These are phyloP conservation scores for Zygosaccharomyces pseudorouxii DNA, from an alignment of 805 yeast genomes.

Conservation along the genomic window DNA sequence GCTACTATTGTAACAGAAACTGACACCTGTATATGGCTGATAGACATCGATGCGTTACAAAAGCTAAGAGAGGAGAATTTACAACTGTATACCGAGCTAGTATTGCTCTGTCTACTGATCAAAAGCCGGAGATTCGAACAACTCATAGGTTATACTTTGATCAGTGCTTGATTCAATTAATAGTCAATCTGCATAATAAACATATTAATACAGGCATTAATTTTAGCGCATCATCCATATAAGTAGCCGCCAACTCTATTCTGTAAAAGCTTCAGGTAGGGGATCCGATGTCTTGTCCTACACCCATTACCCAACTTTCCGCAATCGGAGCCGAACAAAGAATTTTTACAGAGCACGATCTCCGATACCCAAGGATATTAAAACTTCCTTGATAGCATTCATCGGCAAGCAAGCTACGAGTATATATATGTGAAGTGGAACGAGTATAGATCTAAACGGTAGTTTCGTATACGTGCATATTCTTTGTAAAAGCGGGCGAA, in stretches of 20 bases:
- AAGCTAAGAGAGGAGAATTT: conserved; percentile 46
- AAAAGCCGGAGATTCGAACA: conserved; percentile 69
- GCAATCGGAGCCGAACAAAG: conserved; percentile 2
- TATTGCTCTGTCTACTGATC: conserved; percentile 55
- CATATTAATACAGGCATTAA: not conserved
- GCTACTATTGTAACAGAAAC: conserved; percentile 52
- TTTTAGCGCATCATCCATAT: not conserved
- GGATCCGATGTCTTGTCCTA: not conserved
- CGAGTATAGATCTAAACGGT: not conserved
- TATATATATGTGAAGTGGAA: not conserved
- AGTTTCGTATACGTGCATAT: not conserved
- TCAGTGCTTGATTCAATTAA: conserved; percentile 42
- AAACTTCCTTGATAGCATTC: not conserved
- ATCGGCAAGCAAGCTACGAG: not conserved
- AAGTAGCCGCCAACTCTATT: not conserved
- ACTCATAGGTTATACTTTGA: conserved; percentile 68
- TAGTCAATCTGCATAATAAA: not conserved
- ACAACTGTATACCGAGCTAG: conserved; percentile 58
- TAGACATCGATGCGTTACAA: conserved; percentile 45
- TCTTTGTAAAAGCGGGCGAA: not conserved
- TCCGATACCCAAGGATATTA: not conserved
- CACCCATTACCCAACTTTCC: not conserved
- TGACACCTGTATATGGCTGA: conserved; percentile 65
- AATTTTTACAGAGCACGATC: not conserved
- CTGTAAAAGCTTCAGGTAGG: not conserved